Evolutionary conservation across 805 yeast genomes (phyloP).

Genomic region (Teunomyces lycoperdinae): DNA sequence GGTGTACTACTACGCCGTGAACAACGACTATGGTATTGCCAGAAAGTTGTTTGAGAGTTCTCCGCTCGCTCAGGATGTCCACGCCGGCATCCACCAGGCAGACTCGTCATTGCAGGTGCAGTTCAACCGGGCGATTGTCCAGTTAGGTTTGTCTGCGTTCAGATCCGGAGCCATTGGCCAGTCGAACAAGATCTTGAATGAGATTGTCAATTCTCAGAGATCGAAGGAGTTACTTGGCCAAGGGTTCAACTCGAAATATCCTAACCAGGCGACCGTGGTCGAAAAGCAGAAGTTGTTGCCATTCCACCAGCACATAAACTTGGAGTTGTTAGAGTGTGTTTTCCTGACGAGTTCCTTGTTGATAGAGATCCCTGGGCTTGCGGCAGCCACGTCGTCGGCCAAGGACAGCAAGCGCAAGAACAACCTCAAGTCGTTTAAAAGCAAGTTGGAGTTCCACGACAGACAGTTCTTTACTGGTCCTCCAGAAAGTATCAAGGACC

Average conservation of each 20-base stretch:
- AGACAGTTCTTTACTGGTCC: conserved; percentile 96
- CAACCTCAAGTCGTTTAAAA: conserved; percentile 80
- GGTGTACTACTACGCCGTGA: conserved; percentile 88
- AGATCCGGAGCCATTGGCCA: conserved; percentile 83
- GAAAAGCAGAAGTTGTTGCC: conserved; percentile 87
- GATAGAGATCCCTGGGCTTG: conserved; percentile 84
- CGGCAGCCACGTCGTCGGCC: conserved; percentile 60
- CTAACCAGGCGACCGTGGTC: conserved; percentile 50
- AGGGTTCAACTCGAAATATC: conserved; percentile 69
- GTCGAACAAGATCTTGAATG: conserved; percentile 81
- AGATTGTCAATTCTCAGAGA: conserved; percentile 80
- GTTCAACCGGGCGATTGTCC: conserved; percentile 93
- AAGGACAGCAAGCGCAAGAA: conserved; percentile 57
- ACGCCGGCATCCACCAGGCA: conserved; percentile 75
- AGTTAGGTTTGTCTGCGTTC: conserved; percentile 94
- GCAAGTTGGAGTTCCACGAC: conserved; percentile 88
- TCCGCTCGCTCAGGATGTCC: conserved; percentile 49
- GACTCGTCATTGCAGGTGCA: conserved; percentile 86
- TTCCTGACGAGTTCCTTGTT: conserved; percentile 87
- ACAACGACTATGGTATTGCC: conserved; percentile 78
- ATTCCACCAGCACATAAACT: conserved; percentile 96
- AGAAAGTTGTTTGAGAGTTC: conserved; percentile 86
- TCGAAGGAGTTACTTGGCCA: conserved; percentile 93
- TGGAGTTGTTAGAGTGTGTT: conserved; percentile 91
- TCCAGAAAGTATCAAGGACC: conserved; percentile 94